Conservation (phyloP, 768 basidiomycete species). For the Boletus rubescentipes region DNA sequence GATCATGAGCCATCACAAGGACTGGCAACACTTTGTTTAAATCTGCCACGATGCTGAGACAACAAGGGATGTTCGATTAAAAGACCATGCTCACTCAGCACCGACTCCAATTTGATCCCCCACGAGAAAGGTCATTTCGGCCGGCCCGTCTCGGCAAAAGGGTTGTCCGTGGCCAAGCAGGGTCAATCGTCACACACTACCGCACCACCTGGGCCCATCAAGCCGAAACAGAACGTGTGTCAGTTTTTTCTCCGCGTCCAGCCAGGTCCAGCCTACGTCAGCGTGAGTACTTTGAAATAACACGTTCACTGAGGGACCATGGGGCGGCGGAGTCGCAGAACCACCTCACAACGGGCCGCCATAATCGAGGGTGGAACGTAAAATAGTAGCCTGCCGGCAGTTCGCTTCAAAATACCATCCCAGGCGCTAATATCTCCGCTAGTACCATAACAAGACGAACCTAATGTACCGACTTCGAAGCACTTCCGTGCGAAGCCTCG, state of each 20-base stretch:
- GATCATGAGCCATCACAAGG: too few species aligned
- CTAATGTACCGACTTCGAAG: slow-evolving; percentile 9
- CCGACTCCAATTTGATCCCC: neutral
- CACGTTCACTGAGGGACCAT: neutral
- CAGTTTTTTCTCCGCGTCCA: neutral
- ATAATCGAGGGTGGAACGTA: slow-evolving; percentile 5
- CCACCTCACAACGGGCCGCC: neutral
- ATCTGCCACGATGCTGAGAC: neutral
- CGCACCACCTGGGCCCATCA: neutral
- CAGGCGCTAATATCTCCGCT: slow-evolving; percentile 6
- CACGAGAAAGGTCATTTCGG: neutral
- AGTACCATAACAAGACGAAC: slow-evolving; percentile 5
- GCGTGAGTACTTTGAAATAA: neutral
- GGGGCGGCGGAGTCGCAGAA: neutral
- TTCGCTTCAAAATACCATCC: neutral
- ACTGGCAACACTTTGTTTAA: neutral
- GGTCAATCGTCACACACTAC: neutral
- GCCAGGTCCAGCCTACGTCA: neutral
- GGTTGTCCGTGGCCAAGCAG: neutral
- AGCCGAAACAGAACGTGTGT: neutral
- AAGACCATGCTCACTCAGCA: too few species aligned
- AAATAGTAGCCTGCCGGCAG: slow-evolving; percentile 2
- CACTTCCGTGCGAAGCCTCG: slow-evolving; percentile 21
- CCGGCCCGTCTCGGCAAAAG: neutral
- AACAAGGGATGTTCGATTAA: neutral